Percentiles rank a stretch among this genome's conserved stretches.
Evolutionary conservation across 106 monocot species (phyloP).

Genomic region (Dendrobium catenatum): DNA sequence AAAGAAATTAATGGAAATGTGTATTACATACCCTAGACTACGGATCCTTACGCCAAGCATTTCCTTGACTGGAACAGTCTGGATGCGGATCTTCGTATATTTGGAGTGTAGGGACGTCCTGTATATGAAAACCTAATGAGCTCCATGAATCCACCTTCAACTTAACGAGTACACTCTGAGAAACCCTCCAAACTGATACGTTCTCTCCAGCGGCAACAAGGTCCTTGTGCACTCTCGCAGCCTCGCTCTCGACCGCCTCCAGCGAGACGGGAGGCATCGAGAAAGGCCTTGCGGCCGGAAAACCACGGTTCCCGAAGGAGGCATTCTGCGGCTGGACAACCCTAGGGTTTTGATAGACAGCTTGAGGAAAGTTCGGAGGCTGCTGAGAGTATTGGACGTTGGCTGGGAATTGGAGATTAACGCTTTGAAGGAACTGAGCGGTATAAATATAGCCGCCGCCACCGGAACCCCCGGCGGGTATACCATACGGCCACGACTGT

Average conservation of each 20-base stretch:
- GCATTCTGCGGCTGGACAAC: background rate
- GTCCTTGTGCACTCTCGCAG: constrained; percentile 50
- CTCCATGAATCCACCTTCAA: constrained; percentile 64
- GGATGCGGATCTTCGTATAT: too few relatives aligned
- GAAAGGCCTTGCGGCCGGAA: constrained; percentile 1
- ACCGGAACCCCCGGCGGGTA: background rate
- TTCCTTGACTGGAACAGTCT: constrained; percentile 35
- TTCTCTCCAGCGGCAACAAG: constrained; percentile 39
- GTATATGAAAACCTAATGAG: constrained; percentile 64
- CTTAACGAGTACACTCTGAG: constrained; percentile 47
- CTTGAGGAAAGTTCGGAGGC: background rate
- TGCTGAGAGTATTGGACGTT: constrained; percentile 1
- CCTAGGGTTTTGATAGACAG: constrained; percentile 8
- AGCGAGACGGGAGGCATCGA: constrained; percentile 7
- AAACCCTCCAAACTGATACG: constrained; percentile 76
- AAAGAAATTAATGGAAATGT: background rate
- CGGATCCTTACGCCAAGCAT: constrained; percentile 79
- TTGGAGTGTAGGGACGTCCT: constrained; percentile 60
- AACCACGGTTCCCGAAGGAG: background rate
- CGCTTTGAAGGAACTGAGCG: constrained; percentile 5
- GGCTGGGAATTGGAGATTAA: constrained; percentile 8
- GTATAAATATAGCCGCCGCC: background rate
- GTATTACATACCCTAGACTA: constrained; percentile 56
- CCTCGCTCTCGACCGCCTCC: constrained; percentile 37
- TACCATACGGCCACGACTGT: background rate